Evolutionary conservation across 1,139 yeast species (phyloP), one percentile per base, ranked within the genome.

Genomic region (Nadsonia commutata): DNA sequence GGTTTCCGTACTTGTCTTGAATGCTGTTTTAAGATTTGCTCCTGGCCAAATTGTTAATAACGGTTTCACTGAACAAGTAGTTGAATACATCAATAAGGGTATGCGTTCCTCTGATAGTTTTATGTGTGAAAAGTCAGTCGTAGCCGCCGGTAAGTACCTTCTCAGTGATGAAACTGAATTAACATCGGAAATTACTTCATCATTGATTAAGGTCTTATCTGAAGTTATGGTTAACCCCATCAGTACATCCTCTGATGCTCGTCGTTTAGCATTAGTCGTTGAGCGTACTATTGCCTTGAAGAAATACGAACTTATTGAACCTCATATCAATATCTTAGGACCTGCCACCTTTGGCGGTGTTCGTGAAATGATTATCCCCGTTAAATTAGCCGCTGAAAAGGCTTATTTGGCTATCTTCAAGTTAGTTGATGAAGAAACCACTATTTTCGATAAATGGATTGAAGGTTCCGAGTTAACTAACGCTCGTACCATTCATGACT

Each of bases 381-480:
- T 90, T 52, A 86, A 86, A 56, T 70, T 90, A 49, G 96, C 97
- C 1, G 95, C 95, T 3, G 98, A 90, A 60, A 85, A 85, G 66
- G 88, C 95, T 1, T 88, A 73, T 59, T 62, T 88, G 54, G 76
- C 86, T 1, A 62, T 85, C 18, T 79, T 86, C 59, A 68, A 72
- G 45, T 66, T 88, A 51, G 78, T 84, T 21, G 86, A 80, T 37
- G 33, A 27, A 27, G 90, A 84, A 48, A 72, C 66, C n/a, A 68
- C 70, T n/a, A 43, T 46, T 21, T 84, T 84, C 64, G 72, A 72
- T 42, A 53, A 57, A 13, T 90, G 95, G 95, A 62, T 71, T 38
- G 56, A 53, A 2, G 37, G 45, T 43, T 41, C 45, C 16, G 21
- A 45, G 37, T 8, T 53, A 18, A 54, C 65, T 0, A 80, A 72